These are phyloP conservation scores for Ceraceosorus guamensis DNA, from an alignment of 1,284 basidiomycete species.

Conservation along the genomic window DNA sequence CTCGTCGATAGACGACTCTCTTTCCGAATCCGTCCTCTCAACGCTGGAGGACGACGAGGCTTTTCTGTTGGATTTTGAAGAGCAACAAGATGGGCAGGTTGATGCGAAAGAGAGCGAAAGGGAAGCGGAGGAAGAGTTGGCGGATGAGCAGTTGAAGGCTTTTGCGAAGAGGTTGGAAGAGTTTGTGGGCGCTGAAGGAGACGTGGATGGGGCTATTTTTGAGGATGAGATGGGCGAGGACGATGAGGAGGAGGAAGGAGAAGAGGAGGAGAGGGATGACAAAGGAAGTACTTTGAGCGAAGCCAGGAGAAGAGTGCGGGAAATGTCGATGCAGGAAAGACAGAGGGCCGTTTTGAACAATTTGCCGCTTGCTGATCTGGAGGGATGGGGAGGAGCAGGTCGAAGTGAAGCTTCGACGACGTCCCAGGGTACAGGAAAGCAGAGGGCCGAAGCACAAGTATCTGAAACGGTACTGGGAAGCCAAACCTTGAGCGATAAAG, in stretches of 20 bases:
- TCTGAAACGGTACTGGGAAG: no score
- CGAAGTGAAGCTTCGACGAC: no score
- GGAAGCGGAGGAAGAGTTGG: background rate
- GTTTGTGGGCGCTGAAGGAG: slow-evolving; percentile 34
- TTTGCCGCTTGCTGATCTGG: background rate
- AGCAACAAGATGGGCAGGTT: background rate
- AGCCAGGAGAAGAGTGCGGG: slow-evolving; percentile 1
- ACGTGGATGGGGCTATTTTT: slow-evolving; percentile 37
- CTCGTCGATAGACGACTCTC: background rate
- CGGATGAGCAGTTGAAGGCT: slow-evolving; percentile 17
- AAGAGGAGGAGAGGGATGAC: slow-evolving; percentile 5
- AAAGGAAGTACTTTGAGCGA: slow-evolving; percentile 8
- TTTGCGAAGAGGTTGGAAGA: slow-evolving; percentile 34
- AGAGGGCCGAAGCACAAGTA: background rate
- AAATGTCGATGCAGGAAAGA: slow-evolving; percentile 1
- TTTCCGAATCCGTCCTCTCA: background rate
- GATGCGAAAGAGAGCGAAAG: background rate
- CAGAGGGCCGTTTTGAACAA: slow-evolving; percentile 7
- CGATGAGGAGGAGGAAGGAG: background rate
- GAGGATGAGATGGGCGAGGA: slow-evolving; percentile 7
- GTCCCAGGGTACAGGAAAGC: background rate
- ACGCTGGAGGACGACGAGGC: slow-evolving; percentile 30
- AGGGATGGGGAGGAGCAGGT: no score
- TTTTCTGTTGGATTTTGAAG: slow-evolving; percentile 17
- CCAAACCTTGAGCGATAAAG: background rate